Evolutionary conservation across 441 rosid genomes (phyloP), one percentile per base, ranked within the genome.

Genomic region (Gossypium lobatum): DNA sequence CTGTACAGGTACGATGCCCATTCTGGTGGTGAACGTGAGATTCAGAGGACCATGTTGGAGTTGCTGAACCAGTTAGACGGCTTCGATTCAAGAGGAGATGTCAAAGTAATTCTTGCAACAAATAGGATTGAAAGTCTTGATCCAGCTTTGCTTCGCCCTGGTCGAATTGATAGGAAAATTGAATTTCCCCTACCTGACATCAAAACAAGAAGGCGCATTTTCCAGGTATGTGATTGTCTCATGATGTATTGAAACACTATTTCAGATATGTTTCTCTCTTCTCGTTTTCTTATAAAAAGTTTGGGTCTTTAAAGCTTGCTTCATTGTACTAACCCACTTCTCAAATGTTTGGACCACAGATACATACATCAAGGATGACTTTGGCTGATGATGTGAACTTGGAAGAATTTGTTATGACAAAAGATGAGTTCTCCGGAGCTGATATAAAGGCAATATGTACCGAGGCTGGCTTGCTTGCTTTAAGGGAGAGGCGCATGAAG

Each of bases 331-430:
- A 21, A 23, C 20, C 13, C 25, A 72, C 20, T 16, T 73, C 70
- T 28, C 16, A 10, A 70, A 17, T 34, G 4, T 72, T 14, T 66
- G 39, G 68, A 55, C 74, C 77, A 71, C 77, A 95, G 99, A 95
- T 93, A 76, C 99, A 95, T 84, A 95, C 98, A 74, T 83, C 97
- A 1, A 87, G 97, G 83, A 95, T 93, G 99, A 95, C 98, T 48
- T 80, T 95, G 77, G 88, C 97, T 28, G 96, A 91, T 76, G 97
- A 95, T 76, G 99, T 95, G 66, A 95, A 95, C 87, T 80, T 93
- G 75, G 99, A 95, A 86, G 99, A 95, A 81, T 93, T 93, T 87
- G 98, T 95, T 64, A 95, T 93, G 99, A 95, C 99, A 0, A 95
- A 93, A 77, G 99, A 95, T 72, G 98, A 93, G 80, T 93, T 95